These are phyloP conservation scores for Torrubiella hemipterigena DNA, from an alignment of 2,329 filamentous ascomycete genomes.

Conservation along the genomic window DNA sequence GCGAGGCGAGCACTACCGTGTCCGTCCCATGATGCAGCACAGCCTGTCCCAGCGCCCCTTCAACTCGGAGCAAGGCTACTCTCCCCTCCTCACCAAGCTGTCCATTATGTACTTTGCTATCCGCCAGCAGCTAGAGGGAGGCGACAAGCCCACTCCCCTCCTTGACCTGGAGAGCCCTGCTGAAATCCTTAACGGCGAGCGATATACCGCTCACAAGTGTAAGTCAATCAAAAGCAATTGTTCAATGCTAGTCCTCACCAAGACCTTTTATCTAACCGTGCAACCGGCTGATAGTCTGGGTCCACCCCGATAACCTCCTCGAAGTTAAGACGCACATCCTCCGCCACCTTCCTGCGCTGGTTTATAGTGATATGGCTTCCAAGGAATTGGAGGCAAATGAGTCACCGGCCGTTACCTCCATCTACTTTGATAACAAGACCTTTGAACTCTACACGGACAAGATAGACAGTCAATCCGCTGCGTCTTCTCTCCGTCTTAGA, in stretches of 20 bases:
- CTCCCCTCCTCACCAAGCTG: conserved; percentile 77
- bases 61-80: conserved; percentile 84
- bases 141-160: conserved; percentile 25
- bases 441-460: conserved; percentile 84
- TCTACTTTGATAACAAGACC: conserved; percentile 85
- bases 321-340: conserved; percentile 96
- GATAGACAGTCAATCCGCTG: conserved; percentile 61
- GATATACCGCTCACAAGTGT: conserved; percentile 82
- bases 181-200: conserved; percentile 52
- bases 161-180: conserved; percentile 38
- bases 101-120: conserved; percentile 95
- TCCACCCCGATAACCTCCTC: conserved; percentile 87
- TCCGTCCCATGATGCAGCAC: conserved; percentile 84
- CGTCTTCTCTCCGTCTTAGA: conserved; percentile 71
- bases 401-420: conserved; percentile 84
- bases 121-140: conserved; percentile 65
- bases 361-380: conserved; percentile 81
- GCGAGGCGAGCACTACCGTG: conserved; percentile 73
- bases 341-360: conserved; percentile 76
- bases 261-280: conserved; percentile 15
- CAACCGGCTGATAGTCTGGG: conserved; percentile 54
- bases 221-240: too few relatives aligned
- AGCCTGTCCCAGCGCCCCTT: conserved; percentile 81
- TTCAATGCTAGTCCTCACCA: too few relatives aligned
- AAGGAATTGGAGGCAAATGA: conserved; percentile 71